Base-by-base conservation (phyloP, 2,329 filamentous ascomycete genomes). In the Macrophomina tecta region DNA sequence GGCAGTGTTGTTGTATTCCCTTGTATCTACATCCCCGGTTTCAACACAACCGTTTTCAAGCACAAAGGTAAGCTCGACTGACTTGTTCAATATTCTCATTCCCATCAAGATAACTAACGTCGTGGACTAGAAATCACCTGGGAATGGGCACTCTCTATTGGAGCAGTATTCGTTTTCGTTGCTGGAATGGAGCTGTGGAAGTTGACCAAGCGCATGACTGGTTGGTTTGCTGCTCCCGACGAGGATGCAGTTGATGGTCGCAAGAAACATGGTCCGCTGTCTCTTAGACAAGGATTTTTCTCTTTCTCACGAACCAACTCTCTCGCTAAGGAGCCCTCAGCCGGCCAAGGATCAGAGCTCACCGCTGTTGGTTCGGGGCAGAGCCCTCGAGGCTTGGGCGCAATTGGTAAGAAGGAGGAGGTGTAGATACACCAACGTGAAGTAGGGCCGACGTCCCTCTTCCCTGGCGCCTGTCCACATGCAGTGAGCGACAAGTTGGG, bases 1-100 rank as follows among this genome's bases (percentile, higher is more conserved):
- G 87, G 87, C 8, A 85, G 85, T 68, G 69, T 88, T 32, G 83
- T 84, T 3, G 82, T 87, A 0, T 87, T 89, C 69, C 87, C 87
- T 0, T 84, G 85, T 4, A 77, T 89, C 40, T 73, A 74, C 60
- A 72, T 74, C 55, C 72, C 72, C 3, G 71, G 70, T 14, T 69
- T 74, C 60, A 74, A 73, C 65, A 67, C 64, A 5, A 69, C 55
- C 38, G 71, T 73, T 38, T 74, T 74, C 63, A 71, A 72, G 68
- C 72, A 73, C 46, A 69, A 69, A 58, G 68, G 63, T 65, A 56
- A 55, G 63, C 9, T 48, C 1, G 0, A 11, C 40, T 16, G 36
- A 38, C 36, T 8, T 38, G 36, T 12, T 28, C 4, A 30, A 6
- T 1, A 12, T 8, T 30, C 1, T 9, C 30, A 18, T 1, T n/a